Evolutionary conservation across 345 rosid species (phyloP).

Genomic region (Citrus cavaleriei): DNA sequence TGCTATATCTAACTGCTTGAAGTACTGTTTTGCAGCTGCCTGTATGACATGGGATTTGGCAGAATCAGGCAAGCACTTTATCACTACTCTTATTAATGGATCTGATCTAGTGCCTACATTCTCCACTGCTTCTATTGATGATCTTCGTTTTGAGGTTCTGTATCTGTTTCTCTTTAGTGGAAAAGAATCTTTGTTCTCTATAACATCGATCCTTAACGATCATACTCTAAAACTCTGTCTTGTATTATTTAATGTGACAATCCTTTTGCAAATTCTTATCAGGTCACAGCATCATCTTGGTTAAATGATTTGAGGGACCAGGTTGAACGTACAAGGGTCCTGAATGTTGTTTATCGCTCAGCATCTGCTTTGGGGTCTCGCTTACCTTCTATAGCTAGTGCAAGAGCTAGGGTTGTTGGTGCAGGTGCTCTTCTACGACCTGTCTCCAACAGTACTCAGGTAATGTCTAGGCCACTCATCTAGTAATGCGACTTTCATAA

Average conservation of each 20-base stretch:
- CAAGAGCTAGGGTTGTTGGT: conserved; percentile 93
- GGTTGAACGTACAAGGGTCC: conserved; percentile 80
- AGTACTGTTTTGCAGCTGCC: conserved; percentile 64
- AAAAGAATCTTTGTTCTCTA: background rate
- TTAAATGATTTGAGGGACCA: conserved; percentile 91
- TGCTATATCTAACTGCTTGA: conserved; percentile 20
- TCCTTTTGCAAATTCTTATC: conserved; percentile 17
- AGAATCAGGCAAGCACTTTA: conserved; percentile 93
- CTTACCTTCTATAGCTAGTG: conserved; percentile 88
- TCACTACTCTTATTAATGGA: conserved; percentile 78
- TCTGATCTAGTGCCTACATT: conserved; percentile 96
- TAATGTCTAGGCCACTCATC: conserved; percentile 18
- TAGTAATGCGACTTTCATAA: background rate
- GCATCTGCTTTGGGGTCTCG: conserved; percentile 93
- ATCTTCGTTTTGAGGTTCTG: conserved; percentile 87
- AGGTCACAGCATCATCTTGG: conserved; percentile 98
- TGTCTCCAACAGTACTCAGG: conserved; percentile 88
- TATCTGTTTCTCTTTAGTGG: conserved; percentile 3
- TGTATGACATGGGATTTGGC: conserved; percentile 99
- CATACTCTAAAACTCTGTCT: background rate
- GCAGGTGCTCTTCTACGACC: conserved; percentile 91
- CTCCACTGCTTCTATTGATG: conserved; percentile 86
- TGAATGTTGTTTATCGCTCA: conserved; percentile 86
- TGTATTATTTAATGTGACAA: background rate
- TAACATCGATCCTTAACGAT: background rate